A percentile compares a stretch with the other conserved stretches of the same genome.
phyloP scores from a whole-genome alignment of 257 asterid genomes.

The Marsdenia floribunda region DNA sequence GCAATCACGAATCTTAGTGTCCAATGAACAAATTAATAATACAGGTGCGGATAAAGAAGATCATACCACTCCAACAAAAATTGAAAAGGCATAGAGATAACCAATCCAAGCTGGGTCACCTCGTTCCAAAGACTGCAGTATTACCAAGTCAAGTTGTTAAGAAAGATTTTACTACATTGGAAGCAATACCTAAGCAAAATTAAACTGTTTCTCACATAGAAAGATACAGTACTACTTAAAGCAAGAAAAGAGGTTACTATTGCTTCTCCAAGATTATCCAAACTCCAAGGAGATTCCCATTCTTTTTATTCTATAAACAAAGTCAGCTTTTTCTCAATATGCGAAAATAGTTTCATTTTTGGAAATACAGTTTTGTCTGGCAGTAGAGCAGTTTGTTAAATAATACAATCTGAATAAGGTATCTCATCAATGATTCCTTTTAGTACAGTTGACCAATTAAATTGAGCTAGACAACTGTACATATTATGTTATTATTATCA shows the following conservation, averaged over 20 bases:
- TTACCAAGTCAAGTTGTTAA: slow-evolving; percentile 17
- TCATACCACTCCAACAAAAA: slow-evolving; percentile 80
- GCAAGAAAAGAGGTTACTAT: neutral
- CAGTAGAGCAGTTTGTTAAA: neutral
- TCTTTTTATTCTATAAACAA: neutral
- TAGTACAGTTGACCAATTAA: neutral
- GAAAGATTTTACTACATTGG: slow-evolving; percentile 15
- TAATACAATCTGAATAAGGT: neutral
- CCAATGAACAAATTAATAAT: neutral
- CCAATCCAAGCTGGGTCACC: slow-evolving; percentile 89
- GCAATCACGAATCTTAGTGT: neutral
- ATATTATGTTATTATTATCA: neutral
- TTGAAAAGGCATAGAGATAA: slow-evolving; percentile 72
- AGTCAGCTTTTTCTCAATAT: neutral
- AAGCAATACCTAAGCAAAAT: neutral
- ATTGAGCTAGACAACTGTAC: neutral
- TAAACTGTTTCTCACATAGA: neutral
- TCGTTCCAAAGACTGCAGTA: slow-evolving; percentile 71
- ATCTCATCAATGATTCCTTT: neutral
- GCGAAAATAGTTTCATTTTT: neutral
- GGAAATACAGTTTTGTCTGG: neutral
- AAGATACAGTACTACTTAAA: neutral
- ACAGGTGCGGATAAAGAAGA: slow-evolving; percentile 3
- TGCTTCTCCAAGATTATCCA: neutral
- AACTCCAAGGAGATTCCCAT: neutral